Conservation (phyloP, 345 rosid genomes). For the Alliaria petiolata region DNA sequence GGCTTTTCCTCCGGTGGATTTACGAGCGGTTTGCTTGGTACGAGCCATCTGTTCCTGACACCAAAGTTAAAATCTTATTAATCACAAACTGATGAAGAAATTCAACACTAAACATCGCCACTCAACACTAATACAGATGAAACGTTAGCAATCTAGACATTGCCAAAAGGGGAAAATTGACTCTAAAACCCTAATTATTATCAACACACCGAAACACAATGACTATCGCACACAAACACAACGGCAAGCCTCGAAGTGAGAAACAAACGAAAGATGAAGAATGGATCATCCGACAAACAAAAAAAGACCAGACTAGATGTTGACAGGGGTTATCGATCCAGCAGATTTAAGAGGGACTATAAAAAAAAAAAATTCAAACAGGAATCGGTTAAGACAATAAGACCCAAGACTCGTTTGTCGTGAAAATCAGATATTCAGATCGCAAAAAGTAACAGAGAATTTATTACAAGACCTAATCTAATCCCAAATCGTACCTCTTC, state of each 20-base stretch:
- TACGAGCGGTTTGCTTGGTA: conserved; percentile 94
- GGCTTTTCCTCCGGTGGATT: conserved; percentile 94
- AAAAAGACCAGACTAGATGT: background rate
- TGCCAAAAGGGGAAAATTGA: background rate
- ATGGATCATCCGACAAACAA: background rate
- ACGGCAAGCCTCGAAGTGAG: background rate
- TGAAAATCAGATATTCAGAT: background rate
- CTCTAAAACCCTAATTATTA: background rate
- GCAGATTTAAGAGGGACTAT: background rate
- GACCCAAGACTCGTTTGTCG: background rate
- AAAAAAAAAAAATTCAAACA: background rate
- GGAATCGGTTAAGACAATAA: background rate
- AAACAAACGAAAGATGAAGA: background rate
- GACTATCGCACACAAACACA: background rate
- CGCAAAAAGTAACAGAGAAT: background rate
- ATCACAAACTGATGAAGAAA: background rate
- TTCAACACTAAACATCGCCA: background rate
- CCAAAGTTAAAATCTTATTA: background rate
- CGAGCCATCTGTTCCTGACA: conserved; percentile 23
- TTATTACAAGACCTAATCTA: background rate
- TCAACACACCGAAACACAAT: background rate
- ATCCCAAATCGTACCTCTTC: conserved; percentile 1
- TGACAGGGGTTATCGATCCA: background rate
- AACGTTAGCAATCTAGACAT: background rate
- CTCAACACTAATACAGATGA: background rate